These are phyloP conservation scores for Termitomyces eurrhizus DNA, from an alignment of 768 basidiomycete genomes.

Conservation along the genomic window DNA sequence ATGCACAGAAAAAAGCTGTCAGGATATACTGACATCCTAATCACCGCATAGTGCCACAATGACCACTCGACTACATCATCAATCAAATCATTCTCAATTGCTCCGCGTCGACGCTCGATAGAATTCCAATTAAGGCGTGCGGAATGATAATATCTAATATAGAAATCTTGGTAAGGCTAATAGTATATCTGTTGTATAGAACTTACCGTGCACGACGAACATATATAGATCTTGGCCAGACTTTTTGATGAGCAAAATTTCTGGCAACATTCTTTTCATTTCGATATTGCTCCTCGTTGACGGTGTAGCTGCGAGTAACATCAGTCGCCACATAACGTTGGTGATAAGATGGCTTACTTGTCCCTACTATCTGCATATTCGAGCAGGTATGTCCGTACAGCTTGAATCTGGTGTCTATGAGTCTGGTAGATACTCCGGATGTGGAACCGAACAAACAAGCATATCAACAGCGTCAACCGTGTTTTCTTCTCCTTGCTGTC, in stretches of 20 bases:
- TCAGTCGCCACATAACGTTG: not conserved
- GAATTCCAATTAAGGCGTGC: constrained; percentile 70
- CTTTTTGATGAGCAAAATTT: constrained; percentile 66
- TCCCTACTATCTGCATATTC: constrained; percentile 75
- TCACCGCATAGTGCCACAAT: constrained; percentile 68
- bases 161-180: constrained; percentile 2
- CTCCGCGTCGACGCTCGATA: constrained; percentile 59
- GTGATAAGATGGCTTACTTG: constrained; percentile 22
- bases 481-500: constrained; percentile 74
- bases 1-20: not conserved
- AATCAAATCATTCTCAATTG: constrained; percentile 58
- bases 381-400: constrained; percentile 67
- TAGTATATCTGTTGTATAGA: not conserved
- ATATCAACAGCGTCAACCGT: constrained; percentile 78
- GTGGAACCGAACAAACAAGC: constrained; percentile 41
- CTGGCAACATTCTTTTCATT: constrained; percentile 65
- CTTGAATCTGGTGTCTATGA: constrained; percentile 44
- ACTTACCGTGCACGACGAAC: constrained; percentile 60
- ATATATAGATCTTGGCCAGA: constrained; percentile 72
- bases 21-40: constrained; percentile 37
- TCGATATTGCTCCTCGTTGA: constrained; percentile 53
- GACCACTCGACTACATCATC: constrained; percentile 75
- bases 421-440: not conserved
- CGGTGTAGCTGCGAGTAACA: constrained; percentile 39
- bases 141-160: constrained; percentile 55